Percentiles rank a stretch among this genome's conserved stretches.
Evolutionary conservation across 148 eudicot species (phyloP).

Genomic region (Dysphania ambrosioides): DNA sequence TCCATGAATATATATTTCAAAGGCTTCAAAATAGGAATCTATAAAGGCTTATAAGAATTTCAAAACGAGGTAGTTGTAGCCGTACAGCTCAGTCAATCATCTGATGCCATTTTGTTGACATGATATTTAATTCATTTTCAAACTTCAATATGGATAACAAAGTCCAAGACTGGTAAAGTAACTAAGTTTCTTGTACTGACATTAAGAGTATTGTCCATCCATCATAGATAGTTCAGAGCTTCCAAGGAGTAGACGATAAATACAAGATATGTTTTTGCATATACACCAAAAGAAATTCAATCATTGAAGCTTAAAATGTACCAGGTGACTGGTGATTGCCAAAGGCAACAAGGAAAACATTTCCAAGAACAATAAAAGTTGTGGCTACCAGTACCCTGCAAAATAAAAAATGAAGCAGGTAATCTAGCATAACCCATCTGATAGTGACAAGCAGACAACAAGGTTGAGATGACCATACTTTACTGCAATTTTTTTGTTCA

Average conservation of each 20-base stretch:
- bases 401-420: slow-evolving; percentile 12
- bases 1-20: not conserved
- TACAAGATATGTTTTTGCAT: not conserved
- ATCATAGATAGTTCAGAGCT: not conserved
- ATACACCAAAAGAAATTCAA: not conserved
- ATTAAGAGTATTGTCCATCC: no score
- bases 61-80: not conserved
- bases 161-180: no score
- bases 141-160: no score
- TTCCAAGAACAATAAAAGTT: slow-evolving; percentile 85
- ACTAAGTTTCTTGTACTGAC: no score
- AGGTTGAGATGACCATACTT: slow-evolving; percentile 53
- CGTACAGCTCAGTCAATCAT: not conserved
- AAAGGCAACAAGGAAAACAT: slow-evolving; percentile 89
- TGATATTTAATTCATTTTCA: no score
- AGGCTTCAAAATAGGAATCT: not conserved
- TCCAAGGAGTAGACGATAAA: not conserved
- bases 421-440: not conserved
- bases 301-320: slow-evolving; percentile 28
- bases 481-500: slow-evolving; percentile 71
- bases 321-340: slow-evolving; percentile 99
- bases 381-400: slow-evolving; percentile 85
- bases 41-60: not conserved
- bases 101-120: no score
- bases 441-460: slow-evolving; percentile 1